Evolutionary conservation across 2,329 filamentous ascomycete genomes (phyloP), one percentile per base, ranked within the genome.

Genomic region (Fusarium multiceps): DNA sequence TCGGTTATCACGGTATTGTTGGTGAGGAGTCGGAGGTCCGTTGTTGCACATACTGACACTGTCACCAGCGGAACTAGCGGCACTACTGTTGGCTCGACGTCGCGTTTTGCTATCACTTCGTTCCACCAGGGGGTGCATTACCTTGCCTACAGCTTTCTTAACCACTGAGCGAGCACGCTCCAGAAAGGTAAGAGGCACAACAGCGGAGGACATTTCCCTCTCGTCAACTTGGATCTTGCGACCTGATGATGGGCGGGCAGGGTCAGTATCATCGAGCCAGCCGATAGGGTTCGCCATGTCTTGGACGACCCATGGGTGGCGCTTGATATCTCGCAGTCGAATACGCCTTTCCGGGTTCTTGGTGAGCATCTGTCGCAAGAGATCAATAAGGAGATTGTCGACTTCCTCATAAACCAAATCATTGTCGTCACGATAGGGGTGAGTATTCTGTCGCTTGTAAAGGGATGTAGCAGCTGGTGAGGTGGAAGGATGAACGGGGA

Each of bases 241-340:
- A 71, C 93, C 94, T 59, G 92, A 89, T 32, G 90, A 91, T 63
- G 91, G 91, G 37, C 90, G 88, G 40, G 89, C 90, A 3, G 94
- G 94, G 75, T 98, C 95, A 2, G 94, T 97, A 68, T 97, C 93
- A 73, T 97, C 93, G n/a, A 98, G 88, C 96, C 96, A 99, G 12
- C 86, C 85, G 32, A 88, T 83, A 40, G 91, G 88, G 72, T 97
- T 91, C 34, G 88, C 82, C 47, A 98, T 88, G 68, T 92, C 94
- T 61, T 90, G 85, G 2, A 95, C 85, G 18, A 98, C 91, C 96
- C 96, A 99, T 7, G 91, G 90, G 77, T 99, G 96, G 64, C 92
- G 91, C 79, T 98, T 98, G 75, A 98, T 95, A 74, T 98, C 95
- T 64, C 91, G 90, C 54, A 99, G 84, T 10, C 93, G 92, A 74